Evolutionary conservation across 2,329 filamentous ascomycete genomes (phyloP).

Genomic region (Fusarium sp.): DNA sequence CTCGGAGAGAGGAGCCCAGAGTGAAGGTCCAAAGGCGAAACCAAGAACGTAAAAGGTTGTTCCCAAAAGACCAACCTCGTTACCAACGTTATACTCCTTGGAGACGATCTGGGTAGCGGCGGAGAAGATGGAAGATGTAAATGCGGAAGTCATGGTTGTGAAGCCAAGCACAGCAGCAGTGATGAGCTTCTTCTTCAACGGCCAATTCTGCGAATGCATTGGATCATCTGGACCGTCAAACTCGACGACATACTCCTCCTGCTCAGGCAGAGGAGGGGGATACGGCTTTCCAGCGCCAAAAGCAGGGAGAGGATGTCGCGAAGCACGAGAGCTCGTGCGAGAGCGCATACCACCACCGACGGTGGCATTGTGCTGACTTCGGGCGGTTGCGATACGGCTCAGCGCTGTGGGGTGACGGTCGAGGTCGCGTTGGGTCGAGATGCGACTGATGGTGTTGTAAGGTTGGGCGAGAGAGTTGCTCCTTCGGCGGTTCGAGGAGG

Average conservation of each 20-base stretch:
- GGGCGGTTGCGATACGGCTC: conserved; percentile 73
- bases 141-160: conserved; percentile 74
- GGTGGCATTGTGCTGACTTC: conserved; percentile 74
- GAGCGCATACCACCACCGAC: conserved; percentile 63
- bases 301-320: conserved; percentile 66
- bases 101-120: conserved; percentile 67
- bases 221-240: conserved; percentile 87
- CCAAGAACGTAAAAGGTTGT: conserved; percentile 75
- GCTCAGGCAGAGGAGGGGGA: conserved; percentile 71
- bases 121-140: conserved; percentile 79
- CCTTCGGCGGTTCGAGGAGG: conserved; percentile 36
- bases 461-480: conserved; percentile 38
- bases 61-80: conserved; percentile 69
- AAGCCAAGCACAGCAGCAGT: conserved; percentile 75
- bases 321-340: conserved; percentile 56
- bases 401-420: conserved; percentile 74
- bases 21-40: conserved; percentile 73
- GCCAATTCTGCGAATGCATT: conserved; percentile 88
- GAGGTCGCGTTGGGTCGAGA: conserved; percentile 71
- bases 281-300: conserved; percentile 79
- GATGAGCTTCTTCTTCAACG: conserved; percentile 75
- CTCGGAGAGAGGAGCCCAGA: conserved; percentile 78
- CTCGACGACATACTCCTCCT: conserved; percentile 81
- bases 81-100: conserved; percentile 64
- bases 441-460: conserved; percentile 62